Base-by-base conservation (phyloP, 2,329 filamentous ascomycete genomes). In the Lasiodiplodia gonubiensis region DNA sequence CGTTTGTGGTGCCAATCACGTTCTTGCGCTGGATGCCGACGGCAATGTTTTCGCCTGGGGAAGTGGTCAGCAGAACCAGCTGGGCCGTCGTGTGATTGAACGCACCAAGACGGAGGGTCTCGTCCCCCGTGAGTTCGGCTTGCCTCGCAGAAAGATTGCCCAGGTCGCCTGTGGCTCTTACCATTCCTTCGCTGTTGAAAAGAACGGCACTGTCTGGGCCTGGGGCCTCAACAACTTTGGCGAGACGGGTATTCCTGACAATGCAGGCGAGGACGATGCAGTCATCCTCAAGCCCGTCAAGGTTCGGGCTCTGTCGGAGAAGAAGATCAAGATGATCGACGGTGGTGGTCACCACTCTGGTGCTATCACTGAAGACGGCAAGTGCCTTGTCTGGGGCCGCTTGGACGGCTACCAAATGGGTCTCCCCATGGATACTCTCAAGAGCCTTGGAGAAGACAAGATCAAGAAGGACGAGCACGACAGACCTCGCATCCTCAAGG, bases 191-290 rank as follows among this genome's bases (percentile, higher is more conserved):
- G 90, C 90, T 60, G 85, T 93, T 59, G 86, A 86, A 72, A 86
- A 88, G 69, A 86, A 89, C 33, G 89, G 89, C 48, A 84, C 86
- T 35, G 90, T 94, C 37, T 95, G 89, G 79, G 87, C 89, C 0
- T 97, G 93, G 92, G 93, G 93, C 27, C 83, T 94, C 35, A 97
- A 97, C 84, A 93, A 91, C 80, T 96, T 92, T 78, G 91, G 90
- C 70, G 90, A 97, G 81, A 92, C 91, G 18, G 92, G 90, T 42
- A 84, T 90, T 68, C 82, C 83, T 18, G 84, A 87, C 52, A 83
- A 85, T 65, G 88, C 86, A 16, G 90, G 89, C 37, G 86, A 90
- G 68, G 88, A 90, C 64, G 88, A 90, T 71, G 90, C 90, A 39
- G 88, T 90, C 69, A 86, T 97, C 61, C 85, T 91, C n/a, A 86